Conservation (phyloP, 176 grass and related monocot genomes). For the Leersia perrieri region DNA sequence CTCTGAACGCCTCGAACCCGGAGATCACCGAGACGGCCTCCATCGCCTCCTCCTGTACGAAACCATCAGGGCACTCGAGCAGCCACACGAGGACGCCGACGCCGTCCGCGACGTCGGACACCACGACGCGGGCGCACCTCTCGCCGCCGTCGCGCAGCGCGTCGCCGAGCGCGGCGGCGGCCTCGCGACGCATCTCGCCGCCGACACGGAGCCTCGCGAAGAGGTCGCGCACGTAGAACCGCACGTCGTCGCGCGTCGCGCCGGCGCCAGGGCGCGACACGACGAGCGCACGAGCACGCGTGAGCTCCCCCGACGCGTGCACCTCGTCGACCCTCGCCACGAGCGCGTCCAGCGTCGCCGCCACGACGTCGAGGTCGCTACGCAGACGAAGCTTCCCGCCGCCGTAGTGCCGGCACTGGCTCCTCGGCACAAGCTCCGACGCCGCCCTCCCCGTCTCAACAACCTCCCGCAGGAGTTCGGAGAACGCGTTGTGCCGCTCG, state of each 20-base stretch:
- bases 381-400: conserved; percentile 85
- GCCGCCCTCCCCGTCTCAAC: conserved; percentile 24
- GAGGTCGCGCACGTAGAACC: conserved; percentile 87
- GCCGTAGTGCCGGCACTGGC: conserved; percentile 53
- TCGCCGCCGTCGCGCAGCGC: conserved; percentile 59
- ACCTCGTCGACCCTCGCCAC: conserved; percentile 53
- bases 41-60: conserved; percentile 51
- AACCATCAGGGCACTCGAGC: conserved; percentile 51
- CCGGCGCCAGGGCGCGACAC: conserved; percentile 52
- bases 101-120: conserved; percentile 49
- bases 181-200: conserved; percentile 56
- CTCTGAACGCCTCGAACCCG: conserved; percentile 45
- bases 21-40: conserved; percentile 57
- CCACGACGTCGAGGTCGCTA: conserved; percentile 74
- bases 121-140: conserved; percentile 59
- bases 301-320: conserved; percentile 48
- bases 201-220: conserved; percentile 59
- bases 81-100: conserved; percentile 50
- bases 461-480: conserved; percentile 31
- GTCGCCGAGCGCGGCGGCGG: conserved; percentile 50
- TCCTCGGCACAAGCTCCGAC: conserved; percentile 45
- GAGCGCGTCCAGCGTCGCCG: conserved; percentile 46
- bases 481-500: conserved; percentile 27
- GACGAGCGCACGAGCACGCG: conserved; percentile 51
- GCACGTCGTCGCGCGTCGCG: conserved; percentile 65